A percentile compares a stretch with the other conserved stretches of the same genome.
Conservation (phyloP, 345 rosid genomes). For the Murraya koenigii region DNA sequence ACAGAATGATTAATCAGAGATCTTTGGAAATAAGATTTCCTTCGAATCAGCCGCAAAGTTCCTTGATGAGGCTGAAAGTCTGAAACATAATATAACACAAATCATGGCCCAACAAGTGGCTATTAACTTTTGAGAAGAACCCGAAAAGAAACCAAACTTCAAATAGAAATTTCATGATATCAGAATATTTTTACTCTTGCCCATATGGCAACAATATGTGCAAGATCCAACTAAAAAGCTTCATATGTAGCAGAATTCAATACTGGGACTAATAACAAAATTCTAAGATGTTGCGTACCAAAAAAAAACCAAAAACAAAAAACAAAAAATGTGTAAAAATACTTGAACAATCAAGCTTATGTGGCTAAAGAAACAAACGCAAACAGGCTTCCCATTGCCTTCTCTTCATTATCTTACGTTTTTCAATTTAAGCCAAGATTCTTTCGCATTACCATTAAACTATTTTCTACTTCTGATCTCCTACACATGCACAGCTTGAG, state of each 20-base stretch:
- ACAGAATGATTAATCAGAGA: slow-evolving; percentile 8
- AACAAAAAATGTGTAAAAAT: too few species aligned
- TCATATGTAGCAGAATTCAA: neutral
- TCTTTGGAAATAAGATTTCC: slow-evolving; percentile 13
- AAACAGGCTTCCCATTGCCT: neutral
- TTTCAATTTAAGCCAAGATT: neutral
- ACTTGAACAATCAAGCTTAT: too few species aligned
- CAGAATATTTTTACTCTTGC: neutral
- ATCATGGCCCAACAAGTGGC: slow-evolving; percentile 12
- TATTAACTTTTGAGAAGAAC: neutral
- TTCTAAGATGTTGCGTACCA: neutral
- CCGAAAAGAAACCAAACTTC: neutral
- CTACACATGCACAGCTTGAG: neutral
- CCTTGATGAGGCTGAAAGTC: neutral
- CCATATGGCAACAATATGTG: neutral
- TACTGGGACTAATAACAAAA: neutral
- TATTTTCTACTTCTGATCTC: neutral
- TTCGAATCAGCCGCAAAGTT: neutral
- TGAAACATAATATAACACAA: neutral
- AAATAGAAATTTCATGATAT: neutral
- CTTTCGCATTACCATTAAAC: neutral
- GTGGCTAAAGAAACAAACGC: neutral
- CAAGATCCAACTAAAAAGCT: neutral
- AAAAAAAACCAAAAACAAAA: too few species aligned
- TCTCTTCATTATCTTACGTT: neutral